Percentiles rank a stretch among this genome's conserved stretches.
Conservation (phyloP, 2,329 filamentous ascomycete species). For the Colletotrichum liriopes region DNA sequence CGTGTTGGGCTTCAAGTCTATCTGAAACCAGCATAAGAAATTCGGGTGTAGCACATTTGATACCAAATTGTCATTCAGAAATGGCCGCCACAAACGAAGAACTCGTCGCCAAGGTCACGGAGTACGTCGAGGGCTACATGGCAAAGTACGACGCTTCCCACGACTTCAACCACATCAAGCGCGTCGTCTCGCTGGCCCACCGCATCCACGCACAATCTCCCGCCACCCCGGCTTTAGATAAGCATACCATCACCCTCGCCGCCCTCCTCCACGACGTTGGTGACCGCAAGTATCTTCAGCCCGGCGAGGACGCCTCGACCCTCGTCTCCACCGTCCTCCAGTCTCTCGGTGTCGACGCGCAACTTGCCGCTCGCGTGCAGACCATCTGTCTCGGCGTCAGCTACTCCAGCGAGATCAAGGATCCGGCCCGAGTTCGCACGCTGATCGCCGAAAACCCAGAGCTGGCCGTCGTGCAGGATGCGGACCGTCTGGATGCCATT, state of each 20-base stretch:
- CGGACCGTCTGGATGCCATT: conserved; percentile 91
- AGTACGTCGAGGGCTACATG: conserved; percentile 81
- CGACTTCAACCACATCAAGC: conserved; percentile 87
- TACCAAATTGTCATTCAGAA: not conserved
- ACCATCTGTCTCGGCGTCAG: conserved; percentile 83
- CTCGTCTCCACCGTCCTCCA: conserved; percentile 70
- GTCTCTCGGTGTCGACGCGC: conserved; percentile 68
- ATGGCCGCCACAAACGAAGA: conserved; percentile 50
- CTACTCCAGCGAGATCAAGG: conserved; percentile 80
- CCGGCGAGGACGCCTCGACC: conserved; percentile 70
- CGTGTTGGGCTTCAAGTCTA: no score
- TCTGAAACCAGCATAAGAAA: not conserved
- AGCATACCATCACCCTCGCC: conserved; percentile 74
- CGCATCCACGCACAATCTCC: conserved; percentile 63
- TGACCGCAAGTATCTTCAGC: conserved; percentile 83
- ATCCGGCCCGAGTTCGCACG: conserved; percentile 72
- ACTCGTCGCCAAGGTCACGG: conserved; percentile 70
- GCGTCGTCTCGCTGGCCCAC: conserved; percentile 82
- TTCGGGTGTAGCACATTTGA: no score
- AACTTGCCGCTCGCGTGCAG: conserved; percentile 78
- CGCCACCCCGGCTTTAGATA: conserved; percentile 57
- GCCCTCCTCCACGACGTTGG: conserved; percentile 91
- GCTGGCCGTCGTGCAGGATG: conserved; percentile 90
- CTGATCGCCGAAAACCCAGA: conserved; percentile 80
- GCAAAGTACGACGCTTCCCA: conserved; percentile 86